phyloP scores from a whole-genome alignment of 2,329 filamentous ascomycete species.

The Delphinella strobiligena region DNA sequence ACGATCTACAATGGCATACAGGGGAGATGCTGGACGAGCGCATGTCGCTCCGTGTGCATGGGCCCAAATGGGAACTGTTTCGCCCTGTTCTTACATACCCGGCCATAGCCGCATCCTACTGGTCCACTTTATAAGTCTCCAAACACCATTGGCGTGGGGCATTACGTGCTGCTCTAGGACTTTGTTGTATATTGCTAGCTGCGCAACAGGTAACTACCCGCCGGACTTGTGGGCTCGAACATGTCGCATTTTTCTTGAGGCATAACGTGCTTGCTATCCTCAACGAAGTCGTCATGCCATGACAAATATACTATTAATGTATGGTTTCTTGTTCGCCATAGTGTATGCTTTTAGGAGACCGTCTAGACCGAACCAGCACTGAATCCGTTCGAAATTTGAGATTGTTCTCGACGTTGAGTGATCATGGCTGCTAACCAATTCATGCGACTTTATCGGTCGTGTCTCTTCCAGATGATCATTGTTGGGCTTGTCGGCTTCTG shows the following conservation, averaged over 20 bases:
- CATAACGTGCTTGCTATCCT: not conserved
- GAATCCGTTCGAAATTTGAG: too few relatives aligned
- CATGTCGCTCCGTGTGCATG: not conserved
- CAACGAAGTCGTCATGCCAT: not conserved
- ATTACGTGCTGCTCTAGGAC: not conserved
- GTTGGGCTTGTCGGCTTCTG: slow-evolving; percentile 6
- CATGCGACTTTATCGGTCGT: not conserved
- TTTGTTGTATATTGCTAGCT: too few relatives aligned
- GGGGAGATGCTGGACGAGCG: too few relatives aligned
- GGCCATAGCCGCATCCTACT: not conserved
- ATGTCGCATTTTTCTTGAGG: not conserved
- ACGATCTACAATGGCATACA: too few relatives aligned
- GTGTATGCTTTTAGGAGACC: too few relatives aligned
- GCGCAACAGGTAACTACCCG: too few relatives aligned
- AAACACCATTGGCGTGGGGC: slow-evolving; percentile 1
- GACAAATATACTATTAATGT: too few relatives aligned
- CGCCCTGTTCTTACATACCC: not conserved
- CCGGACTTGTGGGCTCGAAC: not conserved
- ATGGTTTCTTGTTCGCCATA: too few relatives aligned
- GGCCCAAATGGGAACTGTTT: not conserved
- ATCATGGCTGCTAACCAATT: not conserved
- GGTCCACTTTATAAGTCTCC: not conserved
- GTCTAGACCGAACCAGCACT: too few relatives aligned
- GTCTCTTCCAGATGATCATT: slow-evolving; percentile 17
- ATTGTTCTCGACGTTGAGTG: not conserved